A percentile compares a stretch with the other conserved stretches of the same genome.
These are phyloP conservation scores for Xeromyces bisporus DNA, from an alignment of 495 filamentous ascomycete species.

Conservation along the genomic window DNA sequence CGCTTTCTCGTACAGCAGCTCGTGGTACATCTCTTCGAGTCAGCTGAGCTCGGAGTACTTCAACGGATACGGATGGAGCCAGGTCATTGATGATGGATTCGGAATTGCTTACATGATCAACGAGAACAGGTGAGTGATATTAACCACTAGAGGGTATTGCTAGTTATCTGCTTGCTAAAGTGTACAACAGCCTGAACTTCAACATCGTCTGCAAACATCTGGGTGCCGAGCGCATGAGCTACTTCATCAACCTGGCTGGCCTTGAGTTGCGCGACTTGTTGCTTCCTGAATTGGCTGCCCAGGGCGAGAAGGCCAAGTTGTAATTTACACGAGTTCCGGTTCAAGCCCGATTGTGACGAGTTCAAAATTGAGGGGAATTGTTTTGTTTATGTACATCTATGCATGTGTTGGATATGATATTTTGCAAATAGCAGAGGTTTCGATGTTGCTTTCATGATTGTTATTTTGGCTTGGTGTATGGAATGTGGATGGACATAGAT, in stretches of 20 bases:
- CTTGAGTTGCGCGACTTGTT: slow-evolving; percentile 79
- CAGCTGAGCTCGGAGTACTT: slow-evolving; percentile 95
- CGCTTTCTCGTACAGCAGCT: slow-evolving; percentile 64
- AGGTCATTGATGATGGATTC: slow-evolving; percentile 91
- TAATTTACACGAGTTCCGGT: too few relatives aligned
- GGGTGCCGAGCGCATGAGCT: slow-evolving; percentile 82
- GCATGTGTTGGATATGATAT: too few relatives aligned
- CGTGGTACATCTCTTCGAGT: slow-evolving; percentile 75
- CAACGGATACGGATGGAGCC: slow-evolving; percentile 98
- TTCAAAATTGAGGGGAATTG: too few relatives aligned
- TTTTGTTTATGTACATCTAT: too few relatives aligned
- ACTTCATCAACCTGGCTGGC: slow-evolving; percentile 86
- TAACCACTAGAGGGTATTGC: background rate
- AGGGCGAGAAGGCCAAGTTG: slow-evolving; percentile 69
- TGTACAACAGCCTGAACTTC: slow-evolving; percentile 62
- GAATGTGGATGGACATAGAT: too few relatives aligned
- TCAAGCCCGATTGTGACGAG: too few relatives aligned
- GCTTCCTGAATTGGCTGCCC: slow-evolving; percentile 59
- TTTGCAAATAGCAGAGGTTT: too few relatives aligned
- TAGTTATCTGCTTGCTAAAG: slow-evolving; percentile 7
- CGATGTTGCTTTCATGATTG: too few relatives aligned
- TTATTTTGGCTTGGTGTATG: too few relatives aligned
- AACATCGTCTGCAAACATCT: slow-evolving; percentile 89
- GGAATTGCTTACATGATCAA: slow-evolving; percentile 99
- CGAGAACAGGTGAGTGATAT: slow-evolving; percentile 52